Evolutionary conservation across 2,329 filamentous ascomycete genomes (phyloP).

Genomic region (Alternaria alternata): DNA sequence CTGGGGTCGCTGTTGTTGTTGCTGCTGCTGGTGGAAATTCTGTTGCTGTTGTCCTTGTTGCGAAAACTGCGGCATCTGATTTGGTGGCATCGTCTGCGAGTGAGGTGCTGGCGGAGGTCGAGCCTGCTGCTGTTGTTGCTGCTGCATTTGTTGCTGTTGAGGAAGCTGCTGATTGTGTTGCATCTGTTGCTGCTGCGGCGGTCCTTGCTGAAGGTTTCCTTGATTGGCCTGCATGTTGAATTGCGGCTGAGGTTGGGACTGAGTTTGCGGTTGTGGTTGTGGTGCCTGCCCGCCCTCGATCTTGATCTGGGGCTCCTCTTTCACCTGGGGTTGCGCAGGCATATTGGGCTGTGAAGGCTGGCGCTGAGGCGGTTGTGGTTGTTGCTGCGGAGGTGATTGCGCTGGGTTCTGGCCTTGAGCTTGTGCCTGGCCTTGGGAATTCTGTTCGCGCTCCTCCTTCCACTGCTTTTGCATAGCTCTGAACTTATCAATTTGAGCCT

Average conservation of each 20-base stretch:
- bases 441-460: slow-evolving; percentile 45
- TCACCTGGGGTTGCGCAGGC: slow-evolving; percentile 34
- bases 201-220: slow-evolving; percentile 31
- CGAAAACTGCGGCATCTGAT: slow-evolving; percentile 38
- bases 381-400: slow-evolving; percentile 30
- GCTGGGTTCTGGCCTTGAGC: slow-evolving; percentile 31
- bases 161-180: slow-evolving; percentile 29
- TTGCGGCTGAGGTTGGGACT: slow-evolving; percentile 15
- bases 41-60: slow-evolving; percentile 41
- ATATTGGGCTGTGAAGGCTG: slow-evolving; percentile 42
- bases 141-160: slow-evolving; percentile 29
- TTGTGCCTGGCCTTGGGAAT: slow-evolving; percentile 43
- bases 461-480: slow-evolving; percentile 44
- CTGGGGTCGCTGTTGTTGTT: slow-evolving; percentile 43
- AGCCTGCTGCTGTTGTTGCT: slow-evolving; percentile 25
- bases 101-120: slow-evolving; percentile 41
- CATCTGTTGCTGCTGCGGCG: slow-evolving; percentile 27
- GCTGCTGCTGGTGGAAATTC: slow-evolving; percentile 41
- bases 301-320: slow-evolving; percentile 49
- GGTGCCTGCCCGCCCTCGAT: slow-evolving; percentile 41
- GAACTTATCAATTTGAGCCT: slow-evolving; percentile 48
- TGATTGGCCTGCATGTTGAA: slow-evolving; percentile 38
- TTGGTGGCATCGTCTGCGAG: slow-evolving; percentile 39
- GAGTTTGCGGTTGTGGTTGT: slow-evolving; percentile 30
- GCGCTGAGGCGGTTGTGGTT: slow-evolving; percentile 38